These are phyloP conservation scores for Remersonia thermophila DNA, from an alignment of 2,329 filamentous ascomycete species.

Conservation along the genomic window DNA sequence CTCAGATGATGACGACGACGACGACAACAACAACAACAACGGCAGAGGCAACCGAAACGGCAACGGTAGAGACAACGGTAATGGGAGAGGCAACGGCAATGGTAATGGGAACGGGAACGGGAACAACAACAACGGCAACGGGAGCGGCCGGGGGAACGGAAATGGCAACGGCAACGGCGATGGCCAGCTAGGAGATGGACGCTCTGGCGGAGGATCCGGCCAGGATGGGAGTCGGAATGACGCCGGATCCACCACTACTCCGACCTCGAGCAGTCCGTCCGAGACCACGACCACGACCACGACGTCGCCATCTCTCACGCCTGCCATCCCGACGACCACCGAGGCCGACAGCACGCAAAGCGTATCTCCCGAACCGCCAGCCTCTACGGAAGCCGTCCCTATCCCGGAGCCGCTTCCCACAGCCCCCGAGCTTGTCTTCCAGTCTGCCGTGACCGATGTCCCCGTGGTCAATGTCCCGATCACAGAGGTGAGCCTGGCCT, in stretches of 20 bases:
- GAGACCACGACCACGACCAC: too few species aligned
- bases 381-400: too few species aligned
- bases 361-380: too few species aligned
- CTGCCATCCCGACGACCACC: too few species aligned
- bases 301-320: background rate
- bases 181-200: background rate
- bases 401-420: too few species aligned
- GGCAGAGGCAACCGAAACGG: conserved; percentile 2
- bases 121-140: background rate
- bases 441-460: too few species aligned
- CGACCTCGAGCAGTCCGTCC: too few species aligned
- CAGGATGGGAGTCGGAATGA: background rate
- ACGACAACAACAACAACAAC: conserved; percentile 2
- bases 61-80: conserved; percentile 1
- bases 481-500: too few species aligned
- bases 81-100: conserved; percentile 1
- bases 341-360: too few species aligned
- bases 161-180: conserved; percentile 2
- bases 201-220: background rate
- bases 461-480: too few species aligned
- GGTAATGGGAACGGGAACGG: conserved; percentile 1
- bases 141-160: conserved; percentile 3
- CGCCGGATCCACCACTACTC: too few species aligned
- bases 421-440: too few species aligned
- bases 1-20: conserved; percentile 3